Evolutionary conservation across 176 grass and related monocot species (phyloP).

Genomic region (Zoysia pacifica): DNA sequence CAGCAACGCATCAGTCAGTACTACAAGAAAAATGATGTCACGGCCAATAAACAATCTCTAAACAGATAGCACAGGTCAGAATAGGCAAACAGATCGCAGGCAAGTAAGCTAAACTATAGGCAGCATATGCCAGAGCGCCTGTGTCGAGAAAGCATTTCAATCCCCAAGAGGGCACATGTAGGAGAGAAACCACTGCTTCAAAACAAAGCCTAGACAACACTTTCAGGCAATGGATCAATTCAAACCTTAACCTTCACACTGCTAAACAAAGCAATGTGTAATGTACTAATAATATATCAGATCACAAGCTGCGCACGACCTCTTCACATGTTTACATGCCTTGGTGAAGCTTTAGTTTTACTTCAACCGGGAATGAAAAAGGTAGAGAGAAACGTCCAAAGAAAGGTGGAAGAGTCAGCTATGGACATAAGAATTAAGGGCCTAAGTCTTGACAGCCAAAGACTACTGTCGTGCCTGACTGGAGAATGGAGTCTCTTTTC

Average conservation of each 20-base stretch:
- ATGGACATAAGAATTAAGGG: slow-evolving; percentile 50
- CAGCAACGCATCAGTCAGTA: neutral
- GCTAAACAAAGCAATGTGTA: slow-evolving; percentile 29
- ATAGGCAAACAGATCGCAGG: neutral
- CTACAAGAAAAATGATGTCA: neutral
- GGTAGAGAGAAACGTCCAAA: slow-evolving; percentile 36
- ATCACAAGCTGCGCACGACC: slow-evolving; percentile 14
- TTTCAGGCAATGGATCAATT: slow-evolving; percentile 34
- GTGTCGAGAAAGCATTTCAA: neutral
- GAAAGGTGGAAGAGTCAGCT: slow-evolving; percentile 41
- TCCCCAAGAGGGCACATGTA: neutral
- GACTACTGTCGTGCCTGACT: slow-evolving; percentile 11
- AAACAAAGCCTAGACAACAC: neutral
- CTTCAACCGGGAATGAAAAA: slow-evolving; percentile 19
- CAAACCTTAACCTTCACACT: slow-evolving; percentile 36
- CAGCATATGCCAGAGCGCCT: neutral
- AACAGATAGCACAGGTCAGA: neutral
- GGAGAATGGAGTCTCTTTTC: neutral
- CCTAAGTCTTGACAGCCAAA: slow-evolving; percentile 39
- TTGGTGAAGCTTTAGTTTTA: slow-evolving; percentile 37
- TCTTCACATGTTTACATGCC: slow-evolving; percentile 31
- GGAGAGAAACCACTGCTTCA: neutral
- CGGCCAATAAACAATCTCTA: neutral
- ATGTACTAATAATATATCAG: slow-evolving; percentile 17
- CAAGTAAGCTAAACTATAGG: neutral